A percentile compares a stretch with the other conserved stretches of the same genome.
phyloP scores from a whole-genome alignment of 257 asterid genomes.

The Plantago ovata region DNA sequence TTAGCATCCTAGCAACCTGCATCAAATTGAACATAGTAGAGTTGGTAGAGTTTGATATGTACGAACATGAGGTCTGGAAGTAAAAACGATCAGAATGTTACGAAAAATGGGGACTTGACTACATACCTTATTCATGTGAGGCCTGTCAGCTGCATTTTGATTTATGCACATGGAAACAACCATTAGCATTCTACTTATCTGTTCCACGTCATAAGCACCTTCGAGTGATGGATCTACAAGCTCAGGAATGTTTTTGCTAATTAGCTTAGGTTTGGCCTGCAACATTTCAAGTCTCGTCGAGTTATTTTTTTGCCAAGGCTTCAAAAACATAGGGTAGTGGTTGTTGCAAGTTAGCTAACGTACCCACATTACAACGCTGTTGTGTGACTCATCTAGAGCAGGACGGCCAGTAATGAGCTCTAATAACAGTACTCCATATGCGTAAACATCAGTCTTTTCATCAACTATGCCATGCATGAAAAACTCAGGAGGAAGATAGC shows the following conservation, averaged over 20 bases:
- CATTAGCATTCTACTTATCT: slow-evolving; percentile 53
- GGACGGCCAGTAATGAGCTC: slow-evolving; percentile 89
- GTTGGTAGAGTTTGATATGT: no score
- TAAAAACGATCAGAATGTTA: background rate
- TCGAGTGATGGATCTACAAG: slow-evolving; percentile 68
- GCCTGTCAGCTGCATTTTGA: slow-evolving; percentile 66
- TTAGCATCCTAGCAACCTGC: slow-evolving; percentile 76
- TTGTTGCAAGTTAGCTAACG: slow-evolving; percentile 20
- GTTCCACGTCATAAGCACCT: slow-evolving; percentile 55
- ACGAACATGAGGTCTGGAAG: background rate
- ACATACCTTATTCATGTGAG: slow-evolving; percentile 85
- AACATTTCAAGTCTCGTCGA: slow-evolving; percentile 5
- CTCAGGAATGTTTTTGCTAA: slow-evolving; percentile 40
- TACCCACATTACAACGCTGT: slow-evolving; percentile 98
- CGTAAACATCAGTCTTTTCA: slow-evolving; percentile 93
- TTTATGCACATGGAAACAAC: slow-evolving; percentile 79
- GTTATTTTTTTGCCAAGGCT: background rate
- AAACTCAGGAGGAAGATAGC: slow-evolving; percentile 97
- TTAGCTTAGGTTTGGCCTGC: slow-evolving; percentile 84
- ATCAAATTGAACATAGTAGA: slow-evolving; percentile 1
- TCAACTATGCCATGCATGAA: slow-evolving; percentile 91
- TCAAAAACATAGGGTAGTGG: background rate
- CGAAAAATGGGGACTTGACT: background rate
- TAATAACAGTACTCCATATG: slow-evolving; percentile 77
- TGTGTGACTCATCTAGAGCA: slow-evolving; percentile 69